These are phyloP conservation scores for Dendrobium nobile DNA, from an alignment of 106 monocot genomes.

Conservation along the genomic window DNA sequence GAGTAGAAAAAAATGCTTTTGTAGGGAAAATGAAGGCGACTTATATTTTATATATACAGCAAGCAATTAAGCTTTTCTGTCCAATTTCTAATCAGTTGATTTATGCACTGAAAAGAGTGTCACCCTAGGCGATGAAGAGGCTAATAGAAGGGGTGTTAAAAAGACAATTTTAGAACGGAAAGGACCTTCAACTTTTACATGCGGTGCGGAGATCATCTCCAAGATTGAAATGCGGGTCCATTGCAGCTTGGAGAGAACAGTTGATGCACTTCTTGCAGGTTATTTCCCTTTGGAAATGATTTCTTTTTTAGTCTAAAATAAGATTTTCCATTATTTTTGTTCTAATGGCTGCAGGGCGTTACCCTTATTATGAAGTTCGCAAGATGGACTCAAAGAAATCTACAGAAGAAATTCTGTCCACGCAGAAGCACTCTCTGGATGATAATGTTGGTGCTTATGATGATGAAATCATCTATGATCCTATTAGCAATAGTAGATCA, in stretches of 20 bases:
- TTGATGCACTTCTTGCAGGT: slow-evolving; percentile 92
- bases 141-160: slow-evolving; percentile 69
- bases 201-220: slow-evolving; percentile 76
- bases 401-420: slow-evolving; percentile 17
- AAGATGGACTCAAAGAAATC: slow-evolving; percentile 27
- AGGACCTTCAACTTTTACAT: slow-evolving; percentile 87
- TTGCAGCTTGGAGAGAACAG: slow-evolving; percentile 64
- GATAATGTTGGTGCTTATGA: slow-evolving; percentile 16
- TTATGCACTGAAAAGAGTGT: slow-evolving; percentile 54
- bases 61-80: neutral
- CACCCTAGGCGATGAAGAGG: slow-evolving; percentile 90
- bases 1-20: neutral
- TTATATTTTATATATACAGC: neutral
- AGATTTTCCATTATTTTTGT: slow-evolving; percentile 4
- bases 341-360: slow-evolving; percentile 34
- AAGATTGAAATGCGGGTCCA: slow-evolving; percentile 81
- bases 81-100: neutral
- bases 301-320: neutral
- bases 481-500: neutral
- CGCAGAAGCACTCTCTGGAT: slow-evolving; percentile 14
- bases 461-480: slow-evolving; percentile 19
- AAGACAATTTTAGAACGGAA: slow-evolving; percentile 79
- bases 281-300: neutral
- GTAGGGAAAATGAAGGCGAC: neutral
- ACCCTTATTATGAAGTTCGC: slow-evolving; percentile 51